Evolutionary conservation across 2,329 filamentous ascomycete species (phyloP).

Genomic region (Lecanoromycetidae sp.): DNA sequence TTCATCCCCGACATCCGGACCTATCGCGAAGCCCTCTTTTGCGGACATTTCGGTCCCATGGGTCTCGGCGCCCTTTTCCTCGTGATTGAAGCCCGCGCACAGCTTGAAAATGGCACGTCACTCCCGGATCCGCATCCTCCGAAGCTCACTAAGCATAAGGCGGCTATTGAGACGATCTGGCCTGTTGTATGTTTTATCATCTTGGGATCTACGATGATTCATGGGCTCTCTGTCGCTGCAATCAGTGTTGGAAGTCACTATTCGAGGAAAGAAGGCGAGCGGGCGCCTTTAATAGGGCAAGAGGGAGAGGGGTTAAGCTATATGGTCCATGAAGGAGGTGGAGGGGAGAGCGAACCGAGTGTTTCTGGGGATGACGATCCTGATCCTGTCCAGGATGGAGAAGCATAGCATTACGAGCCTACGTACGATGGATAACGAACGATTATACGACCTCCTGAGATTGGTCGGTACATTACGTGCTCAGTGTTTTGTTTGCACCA

Average conservation of each 20-base stretch:
- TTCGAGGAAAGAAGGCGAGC: conserved; percentile 32
- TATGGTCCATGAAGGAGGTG: conserved; percentile 35
- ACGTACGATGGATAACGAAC: too few species aligned
- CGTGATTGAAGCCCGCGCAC: conserved; percentile 42
- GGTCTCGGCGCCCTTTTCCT: conserved; percentile 46
- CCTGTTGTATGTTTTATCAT: conserved; percentile 45
- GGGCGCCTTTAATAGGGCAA: conserved; percentile 38
- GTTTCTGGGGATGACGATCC: conserved; percentile 15
- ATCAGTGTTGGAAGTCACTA: conserved; percentile 41
- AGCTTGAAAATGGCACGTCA: conserved; percentile 39
- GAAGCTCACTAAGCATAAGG: conserved; percentile 16
- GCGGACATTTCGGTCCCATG: conserved; percentile 47
- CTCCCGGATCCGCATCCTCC: conserved; percentile 35
- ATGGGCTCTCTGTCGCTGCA: conserved; percentile 41
- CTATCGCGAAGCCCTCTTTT: conserved; percentile 41
- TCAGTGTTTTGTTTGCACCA: too few species aligned
- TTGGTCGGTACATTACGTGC: too few species aligned
- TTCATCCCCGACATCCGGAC: conserved; percentile 39
- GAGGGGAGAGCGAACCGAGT: conserved; percentile 17
- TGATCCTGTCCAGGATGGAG: too few species aligned
- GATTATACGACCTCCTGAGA: too few species aligned
- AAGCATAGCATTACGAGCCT: too few species aligned
- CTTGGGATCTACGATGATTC: conserved; percentile 41
- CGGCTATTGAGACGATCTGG: conserved; percentile 38
- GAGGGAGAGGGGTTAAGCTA: conserved; percentile 40